Percentiles rank a stretch among this genome's conserved stretches.
Conservation (phyloP, 1,284 basidiomycete genomes). For the Tilletia walkeri region DNA sequence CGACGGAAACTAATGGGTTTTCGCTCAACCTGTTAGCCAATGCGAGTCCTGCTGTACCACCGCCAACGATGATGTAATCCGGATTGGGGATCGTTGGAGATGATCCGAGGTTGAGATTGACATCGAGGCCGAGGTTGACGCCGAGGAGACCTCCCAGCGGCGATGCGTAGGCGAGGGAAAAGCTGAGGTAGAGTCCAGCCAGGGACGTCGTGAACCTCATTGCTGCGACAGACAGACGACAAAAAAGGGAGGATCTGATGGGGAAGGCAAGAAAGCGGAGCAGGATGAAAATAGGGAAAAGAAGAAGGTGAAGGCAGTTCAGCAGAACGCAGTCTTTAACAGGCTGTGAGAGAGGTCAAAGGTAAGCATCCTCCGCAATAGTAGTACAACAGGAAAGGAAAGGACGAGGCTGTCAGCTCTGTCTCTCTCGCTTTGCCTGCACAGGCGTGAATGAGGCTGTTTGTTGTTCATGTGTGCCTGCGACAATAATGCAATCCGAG, state of each 20-base stretch:
- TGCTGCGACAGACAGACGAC: no score
- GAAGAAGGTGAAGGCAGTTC: background rate
- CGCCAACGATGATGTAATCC: conserved; percentile 43
- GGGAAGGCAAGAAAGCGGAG: background rate
- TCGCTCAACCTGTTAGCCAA: conserved; percentile 41
- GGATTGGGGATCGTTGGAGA: conserved; percentile 5
- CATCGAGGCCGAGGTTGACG: background rate
- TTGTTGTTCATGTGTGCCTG: background rate
- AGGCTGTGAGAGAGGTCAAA: no score
- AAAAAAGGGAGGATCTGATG: background rate
- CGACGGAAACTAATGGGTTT: conserved; percentile 35
- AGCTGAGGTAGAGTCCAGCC: no score
- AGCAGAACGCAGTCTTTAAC: no score
- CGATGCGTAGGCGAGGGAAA: background rate
- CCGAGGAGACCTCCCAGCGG: background rate
- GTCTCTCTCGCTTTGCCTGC: background rate
- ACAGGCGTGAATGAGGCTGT: background rate
- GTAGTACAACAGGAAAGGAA: no score
- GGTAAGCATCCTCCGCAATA: no score
- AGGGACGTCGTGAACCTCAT: no score
- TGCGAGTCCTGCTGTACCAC: conserved; percentile 39
- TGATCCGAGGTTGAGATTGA: background rate
- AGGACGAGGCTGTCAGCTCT: no score
- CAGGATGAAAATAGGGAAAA: background rate
- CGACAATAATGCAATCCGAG: no score